These are phyloP conservation scores for Kuraishia borneana DNA, from an alignment of 805 yeast species.

Conservation along the genomic window DNA sequence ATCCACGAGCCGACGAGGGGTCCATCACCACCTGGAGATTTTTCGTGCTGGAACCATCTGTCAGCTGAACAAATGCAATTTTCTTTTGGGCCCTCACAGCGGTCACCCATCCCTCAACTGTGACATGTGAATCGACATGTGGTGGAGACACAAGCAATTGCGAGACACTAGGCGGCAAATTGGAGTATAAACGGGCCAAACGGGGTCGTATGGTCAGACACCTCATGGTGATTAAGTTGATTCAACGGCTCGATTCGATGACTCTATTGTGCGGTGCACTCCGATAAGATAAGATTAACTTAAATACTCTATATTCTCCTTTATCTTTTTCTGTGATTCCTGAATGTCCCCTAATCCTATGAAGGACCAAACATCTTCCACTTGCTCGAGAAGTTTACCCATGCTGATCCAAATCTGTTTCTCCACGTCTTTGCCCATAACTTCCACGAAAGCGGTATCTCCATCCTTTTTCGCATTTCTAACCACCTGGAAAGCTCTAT, in stretches of 20 bases:
- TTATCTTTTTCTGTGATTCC: background rate
- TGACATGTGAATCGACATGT: constrained; percentile 20
- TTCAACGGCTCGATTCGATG: too few relatives aligned
- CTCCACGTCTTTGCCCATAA: constrained; percentile 12
- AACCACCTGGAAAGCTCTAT: constrained; percentile 16
- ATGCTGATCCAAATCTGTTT: constrained; percentile 15
- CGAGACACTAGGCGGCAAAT: too few relatives aligned
- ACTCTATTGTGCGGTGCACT: too few relatives aligned
- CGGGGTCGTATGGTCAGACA: too few relatives aligned
- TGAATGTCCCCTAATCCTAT: background rate
- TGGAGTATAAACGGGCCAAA: too few relatives aligned
- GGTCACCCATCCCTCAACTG: constrained; percentile 65
- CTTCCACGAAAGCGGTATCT: background rate
- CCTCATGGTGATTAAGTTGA: too few relatives aligned
- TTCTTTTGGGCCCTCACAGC: constrained; percentile 65
- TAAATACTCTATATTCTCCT: background rate
- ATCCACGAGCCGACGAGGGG: constrained; percentile 20
- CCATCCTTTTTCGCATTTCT: constrained; percentile 18
- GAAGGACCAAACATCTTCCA: background rate
- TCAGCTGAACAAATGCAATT: constrained; percentile 66
- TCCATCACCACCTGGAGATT: constrained; percentile 47
- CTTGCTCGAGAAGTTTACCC: background rate
- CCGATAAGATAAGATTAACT: too few relatives aligned
- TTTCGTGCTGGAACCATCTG: constrained; percentile 60
- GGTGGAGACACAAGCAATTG: constrained; percentile 25